Percentiles rank a stretch among this genome's conserved stretches.
Conservation (phyloP, 2,329 filamentous ascomycete species). For the Zymoseptoria brevis region DNA sequence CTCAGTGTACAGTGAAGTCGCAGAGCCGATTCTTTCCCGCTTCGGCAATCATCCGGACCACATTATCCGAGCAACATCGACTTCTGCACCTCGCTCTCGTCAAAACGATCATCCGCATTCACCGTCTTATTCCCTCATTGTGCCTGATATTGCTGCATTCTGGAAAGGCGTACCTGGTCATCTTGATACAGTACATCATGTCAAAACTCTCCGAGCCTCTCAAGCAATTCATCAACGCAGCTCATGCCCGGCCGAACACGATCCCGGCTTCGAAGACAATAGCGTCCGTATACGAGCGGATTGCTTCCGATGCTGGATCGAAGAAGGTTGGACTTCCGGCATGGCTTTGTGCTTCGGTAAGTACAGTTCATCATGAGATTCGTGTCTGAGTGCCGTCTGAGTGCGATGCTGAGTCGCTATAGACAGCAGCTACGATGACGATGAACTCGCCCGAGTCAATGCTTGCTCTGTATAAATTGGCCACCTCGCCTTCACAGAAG, state of each 20-base stretch:
- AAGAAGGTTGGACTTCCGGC: slow-evolving; percentile 55
- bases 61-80: no score
- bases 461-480: slow-evolving; percentile 49
- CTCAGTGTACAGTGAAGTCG: neutral
- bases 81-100: neutral
- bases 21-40: neutral
- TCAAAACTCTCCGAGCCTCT: slow-evolving; percentile 64
- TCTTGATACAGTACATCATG: slow-evolving; percentile 39
- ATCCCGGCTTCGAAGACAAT: slow-evolving; percentile 58
- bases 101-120: neutral
- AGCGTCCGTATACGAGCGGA: slow-evolving; percentile 53
- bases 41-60: neutral
- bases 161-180: neutral
- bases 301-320: slow-evolving; percentile 55
- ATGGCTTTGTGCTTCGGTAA: slow-evolving; percentile 60
- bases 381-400: neutral
- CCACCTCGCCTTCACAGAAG: slow-evolving; percentile 23
- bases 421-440: slow-evolving; percentile 77
- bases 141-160: neutral
- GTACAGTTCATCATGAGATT: slow-evolving; percentile 9
- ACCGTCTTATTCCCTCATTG: neutral
- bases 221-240: slow-evolving; percentile 66
- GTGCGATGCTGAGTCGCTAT: neutral
- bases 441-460: slow-evolving; percentile 78
- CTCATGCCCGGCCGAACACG: slow-evolving; percentile 58